Base-by-base conservation (phyloP, 176 grass and related monocot species). In the Melocanna baccifera region DNA sequence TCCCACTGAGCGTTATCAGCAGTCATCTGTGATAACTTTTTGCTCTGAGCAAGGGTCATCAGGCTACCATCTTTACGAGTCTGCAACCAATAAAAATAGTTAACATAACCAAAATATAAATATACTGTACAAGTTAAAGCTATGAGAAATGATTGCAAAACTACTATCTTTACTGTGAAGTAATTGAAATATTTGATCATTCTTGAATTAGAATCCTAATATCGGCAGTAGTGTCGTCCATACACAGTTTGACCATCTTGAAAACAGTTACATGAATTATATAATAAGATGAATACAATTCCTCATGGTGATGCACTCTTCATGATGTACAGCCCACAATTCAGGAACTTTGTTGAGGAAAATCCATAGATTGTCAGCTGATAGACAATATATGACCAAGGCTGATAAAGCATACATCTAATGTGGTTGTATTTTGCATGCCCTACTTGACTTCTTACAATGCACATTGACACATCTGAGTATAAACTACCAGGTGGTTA, bases 1-100 rank as follows among this genome's bases (percentile, higher is more conserved):
- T 98, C 96, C 96, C 96, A 98, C 80, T 98, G 96, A 76, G 96
- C 96, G 87, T 95, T 98, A 87, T 98, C 96, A 77, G 87, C 89
- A 85, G 96, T 95, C 80, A 98, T 90, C 81, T 98, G 96, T 87
- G 96, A 98, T 67, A 98, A 56, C 67, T 98, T 98, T 66, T 98
- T 98, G 81, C 96, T 98, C 84, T 96, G 96, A 14, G 96, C 81
- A 73, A 98, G 91, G 32, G 93, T 95, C 96, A 98, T 98, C 78
- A 92, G 62, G 76, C 85, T 90, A 78, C 96, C 96, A 87, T 98
- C 96, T 84, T 84, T 93, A 67, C 91, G 89, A 74, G 89, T 91
- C 96, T 98, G 87, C 80, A 94, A 47, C 62, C 59, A 67, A 76
- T 63, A 71, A 45, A 87, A 43, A 77, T 67, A 77, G 41, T 70